Evolutionary conservation across 768 basidiomycete species (phyloP), one percentile per base, ranked within the genome.

Genomic region (Leccinum rimulosum): DNA sequence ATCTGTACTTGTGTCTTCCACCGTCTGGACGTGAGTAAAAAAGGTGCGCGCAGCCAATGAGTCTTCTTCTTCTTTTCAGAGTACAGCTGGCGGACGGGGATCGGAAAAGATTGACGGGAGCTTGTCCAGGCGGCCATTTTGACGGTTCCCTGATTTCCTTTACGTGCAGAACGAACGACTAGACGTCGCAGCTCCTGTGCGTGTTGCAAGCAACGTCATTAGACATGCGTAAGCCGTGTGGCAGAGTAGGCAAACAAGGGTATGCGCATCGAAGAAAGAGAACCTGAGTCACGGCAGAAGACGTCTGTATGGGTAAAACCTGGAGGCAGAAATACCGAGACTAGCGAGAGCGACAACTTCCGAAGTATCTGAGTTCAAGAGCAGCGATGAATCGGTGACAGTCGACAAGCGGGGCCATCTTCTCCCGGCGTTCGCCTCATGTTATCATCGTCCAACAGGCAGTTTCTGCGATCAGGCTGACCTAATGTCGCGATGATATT

Each of bases 201-300:
- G 45, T 58, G 54, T 36, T 51, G 49, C 47, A 48, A 48, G 50
- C 60, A 27, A 66, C 66, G 69, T 69, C 62, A 71, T 57, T 15
- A 17, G 43, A 53, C 68, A 71, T 50, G 68, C 67, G 43, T 45
- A 31, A 49, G 56, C 64, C 69, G 51, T 59, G 64, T 58, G 67
- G 62, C 54, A 38, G 17, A 38, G 17, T 22, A 51, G 31, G 12
- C 59, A 63, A 58, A 56, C 55, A 56, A 61, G 43, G 33, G 33
- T 54, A 55, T 55, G 30, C 59, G 15, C 52, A 49, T 45, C 22
- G 19, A 56, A 55, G 43, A 55, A 50, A 55, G 25, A 30, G 31
- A 15, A 58, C n/a, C n/a, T 2, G 52, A 27, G 31, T 50, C 35
- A 56, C 45, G 14, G 52, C 30, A 52, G 47, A 60, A 58, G 50